Evolutionary conservation across 768 basidiomycete species (phyloP), one percentile per base, ranked within the genome.

Genomic region (Cystofilobasidium macerans): DNA sequence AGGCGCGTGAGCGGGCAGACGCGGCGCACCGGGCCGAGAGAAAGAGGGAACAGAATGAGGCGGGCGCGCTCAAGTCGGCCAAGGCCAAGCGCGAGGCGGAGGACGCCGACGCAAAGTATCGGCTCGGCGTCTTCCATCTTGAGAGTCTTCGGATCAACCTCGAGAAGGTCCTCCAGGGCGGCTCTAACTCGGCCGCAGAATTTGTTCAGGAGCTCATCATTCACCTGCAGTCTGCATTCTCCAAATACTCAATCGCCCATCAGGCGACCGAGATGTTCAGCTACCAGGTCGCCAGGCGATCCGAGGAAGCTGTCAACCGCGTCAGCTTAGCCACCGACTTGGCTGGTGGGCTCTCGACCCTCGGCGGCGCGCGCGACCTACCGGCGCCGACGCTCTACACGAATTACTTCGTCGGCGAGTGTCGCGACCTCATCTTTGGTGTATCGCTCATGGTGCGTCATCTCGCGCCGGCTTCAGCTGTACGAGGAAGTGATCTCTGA

Each of bases 201-300:
- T 68, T 68, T 26, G 67, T 68, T 0, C 56, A 62, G 33, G 67
- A 68, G 30, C 61, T 68, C 48, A 43, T 61, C 32, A 24, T 62
- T 24, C 57, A 57, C 32, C 62, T 68, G 14, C 67, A 58, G 45
- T 22, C 56, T 20, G 45, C 54, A 2, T 43, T 64, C 22, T 45
- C 47, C 43, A 68, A 63, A 28, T 62, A 38, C n/a, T 16, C 65
- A 22, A 57, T 67, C 33, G 54, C 58, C 3, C 51, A 61, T 26
- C 65, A 67, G 43, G 65, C 65, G 13, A 67, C 65, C 14, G 33
- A 38, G 20, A 67, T 67, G 65, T 61, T 60, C 38, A n/a, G 53
- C 8, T 35, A 33, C 53, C 65, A 67, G 40, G 38, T 67, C 36
- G 65, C 47, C 3, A 38, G 45, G 24, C 59, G 60, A 9, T 67